These are phyloP conservation scores for Diospyros lotus DNA, from an alignment of 148 eudicot species.

Conservation along the genomic window DNA sequence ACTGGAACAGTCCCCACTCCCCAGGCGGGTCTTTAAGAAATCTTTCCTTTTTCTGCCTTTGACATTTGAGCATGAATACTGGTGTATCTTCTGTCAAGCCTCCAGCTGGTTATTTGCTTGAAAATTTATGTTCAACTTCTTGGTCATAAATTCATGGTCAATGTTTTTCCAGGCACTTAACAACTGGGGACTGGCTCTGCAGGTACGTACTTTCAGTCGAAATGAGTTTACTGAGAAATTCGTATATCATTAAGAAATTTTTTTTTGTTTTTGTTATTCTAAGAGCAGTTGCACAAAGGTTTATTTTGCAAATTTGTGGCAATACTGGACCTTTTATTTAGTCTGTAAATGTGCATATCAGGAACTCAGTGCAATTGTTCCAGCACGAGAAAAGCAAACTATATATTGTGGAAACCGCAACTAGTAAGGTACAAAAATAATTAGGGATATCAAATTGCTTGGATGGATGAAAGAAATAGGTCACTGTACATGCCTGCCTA, in stretches of 20 bases:
- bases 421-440: constrained; percentile 59
- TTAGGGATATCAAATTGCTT: neutral
- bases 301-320: neutral
- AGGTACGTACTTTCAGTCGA: constrained; percentile 55
- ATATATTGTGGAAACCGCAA: constrained; percentile 78
- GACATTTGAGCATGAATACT: neutral
- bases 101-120: neutral
- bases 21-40: constrained; percentile 45
- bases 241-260: neutral
- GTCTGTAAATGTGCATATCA: constrained; percentile 26
- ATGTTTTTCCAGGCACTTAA: constrained; percentile 73
- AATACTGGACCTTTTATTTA: neutral
- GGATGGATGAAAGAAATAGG: neutral
- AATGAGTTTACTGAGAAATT: constrained; percentile 2
- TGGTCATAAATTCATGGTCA: constrained; percentile 10
- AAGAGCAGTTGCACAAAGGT: neutral
- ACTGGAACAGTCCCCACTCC: constrained; percentile 98
- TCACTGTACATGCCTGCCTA: neutral
- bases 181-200: constrained; percentile 99
- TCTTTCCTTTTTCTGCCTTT: neutral
- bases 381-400: constrained; percentile 84
- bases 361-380: constrained; percentile 97
- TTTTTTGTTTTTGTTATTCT: neutral
- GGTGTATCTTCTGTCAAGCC: constrained; percentile 4
- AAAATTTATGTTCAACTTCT: neutral